A percentile compares a stretch with the other conserved stretches of the same genome.
phyloP scores from a whole-genome alignment of 2,329 filamentous ascomycete genomes.

The Hyphodiscus sp. region DNA sequence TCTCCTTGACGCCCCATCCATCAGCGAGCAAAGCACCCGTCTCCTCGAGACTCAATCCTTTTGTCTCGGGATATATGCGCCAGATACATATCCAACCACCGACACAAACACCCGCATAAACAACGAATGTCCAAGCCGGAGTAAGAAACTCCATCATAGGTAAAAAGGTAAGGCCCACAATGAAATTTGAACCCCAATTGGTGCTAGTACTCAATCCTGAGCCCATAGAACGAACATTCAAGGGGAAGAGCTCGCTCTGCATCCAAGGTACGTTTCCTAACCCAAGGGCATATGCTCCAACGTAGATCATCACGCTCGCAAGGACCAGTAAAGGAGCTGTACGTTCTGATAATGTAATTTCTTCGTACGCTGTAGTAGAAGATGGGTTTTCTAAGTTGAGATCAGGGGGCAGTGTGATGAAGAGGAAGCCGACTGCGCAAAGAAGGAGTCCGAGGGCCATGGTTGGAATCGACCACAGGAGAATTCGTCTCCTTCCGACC shows the following conservation, averaged over 20 bases:
- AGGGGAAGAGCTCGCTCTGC: conserved; percentile 85
- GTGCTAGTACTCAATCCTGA: conserved; percentile 71
- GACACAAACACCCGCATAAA: conserved; percentile 69
- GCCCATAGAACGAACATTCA: conserved; percentile 65
- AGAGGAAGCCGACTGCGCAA: conserved; percentile 67
- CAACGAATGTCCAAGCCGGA: conserved; percentile 69
- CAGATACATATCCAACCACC: conserved; percentile 63
- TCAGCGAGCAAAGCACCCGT: conserved; percentile 63
- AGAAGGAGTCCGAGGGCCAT: conserved; percentile 70
- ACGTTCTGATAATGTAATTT: conserved; percentile 18
- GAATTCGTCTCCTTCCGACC: conserved; percentile 70
- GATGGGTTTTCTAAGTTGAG: conserved; percentile 22
- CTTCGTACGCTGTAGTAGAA: conserved; percentile 16
- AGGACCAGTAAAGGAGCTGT: conserved; percentile 55
- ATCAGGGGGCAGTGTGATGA: conserved; percentile 35
- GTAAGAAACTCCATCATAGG: conserved; percentile 75
- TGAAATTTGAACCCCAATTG: conserved; percentile 83
- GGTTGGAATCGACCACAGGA: conserved; percentile 76
- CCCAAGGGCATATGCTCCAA: conserved; percentile 78
- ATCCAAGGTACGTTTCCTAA: conserved; percentile 95
- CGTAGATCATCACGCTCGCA: conserved; percentile 72
- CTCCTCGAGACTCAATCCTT: conserved; percentile 74
- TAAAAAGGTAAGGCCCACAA: conserved; percentile 80
- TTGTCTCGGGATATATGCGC: conserved; percentile 80
- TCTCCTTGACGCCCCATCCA: conserved; percentile 63